Evolutionary conservation across 2,329 filamentous ascomycete species (phyloP).

Genomic region (Tolypocladium nubicola): DNA sequence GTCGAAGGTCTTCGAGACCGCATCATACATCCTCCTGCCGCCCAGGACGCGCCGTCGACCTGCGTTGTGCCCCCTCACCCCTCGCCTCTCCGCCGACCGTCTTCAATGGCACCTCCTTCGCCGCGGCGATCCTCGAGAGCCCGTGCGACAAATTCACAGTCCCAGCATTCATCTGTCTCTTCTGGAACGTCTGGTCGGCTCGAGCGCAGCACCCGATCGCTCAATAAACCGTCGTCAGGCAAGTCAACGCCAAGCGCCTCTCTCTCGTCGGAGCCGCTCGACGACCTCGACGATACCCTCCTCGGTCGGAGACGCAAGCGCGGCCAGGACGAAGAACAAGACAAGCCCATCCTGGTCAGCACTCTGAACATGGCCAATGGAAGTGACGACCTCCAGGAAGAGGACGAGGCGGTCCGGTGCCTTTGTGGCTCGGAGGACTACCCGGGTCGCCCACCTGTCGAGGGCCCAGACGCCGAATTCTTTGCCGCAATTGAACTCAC

Average conservation of each 20-base stretch:
- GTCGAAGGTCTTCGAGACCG: background rate
- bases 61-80: slow-evolving; percentile 12
- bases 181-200: slow-evolving; percentile 67
- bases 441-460: slow-evolving; percentile 65
- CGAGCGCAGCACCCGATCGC: slow-evolving; percentile 63
- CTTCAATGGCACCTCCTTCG: slow-evolving; percentile 51
- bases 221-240: slow-evolving; percentile 62
- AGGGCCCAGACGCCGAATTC: slow-evolving; percentile 46
- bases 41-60: background rate
- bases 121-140: slow-evolving; percentile 88
- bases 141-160: slow-evolving; percentile 65
- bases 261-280: slow-evolving; percentile 57
- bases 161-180: slow-evolving; percentile 70
- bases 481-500: slow-evolving; percentile 53
- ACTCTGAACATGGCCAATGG: slow-evolving; percentile 47
- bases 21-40: background rate
- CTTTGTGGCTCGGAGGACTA: slow-evolving; percentile 93
- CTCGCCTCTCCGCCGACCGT: slow-evolving; percentile 4
- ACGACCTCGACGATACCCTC: slow-evolving; percentile 59
- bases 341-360: slow-evolving; percentile 32
- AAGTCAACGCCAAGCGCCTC: slow-evolving; percentile 68
- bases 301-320: slow-evolving; percentile 74
- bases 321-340: slow-evolving; percentile 51
- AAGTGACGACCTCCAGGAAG: slow-evolving; percentile 58
- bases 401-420: slow-evolving; percentile 92